These are phyloP conservation scores for Wickerhamia fluorescens DNA, from an alignment of 805 yeast species.

Conservation along the genomic window DNA sequence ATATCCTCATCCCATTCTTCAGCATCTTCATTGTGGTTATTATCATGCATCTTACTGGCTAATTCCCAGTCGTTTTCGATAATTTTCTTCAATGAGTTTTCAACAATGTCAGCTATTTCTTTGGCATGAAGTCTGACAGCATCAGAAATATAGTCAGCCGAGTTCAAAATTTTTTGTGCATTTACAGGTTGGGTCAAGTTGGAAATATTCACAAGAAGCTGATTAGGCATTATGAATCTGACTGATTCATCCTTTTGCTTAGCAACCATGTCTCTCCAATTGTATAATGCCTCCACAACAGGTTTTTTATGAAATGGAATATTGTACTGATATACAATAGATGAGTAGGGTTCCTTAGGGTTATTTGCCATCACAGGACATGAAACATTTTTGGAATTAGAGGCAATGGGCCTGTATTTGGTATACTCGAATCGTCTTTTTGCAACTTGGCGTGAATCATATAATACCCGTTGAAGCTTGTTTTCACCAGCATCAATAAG, in stretches of 20 bases:
- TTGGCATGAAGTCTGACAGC: conserved; percentile 52
- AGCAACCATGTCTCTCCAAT: conserved; percentile 82
- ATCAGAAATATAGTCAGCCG: conserved; percentile 41
- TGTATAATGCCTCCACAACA: conserved; percentile 53
- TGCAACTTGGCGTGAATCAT: conserved; percentile 75
- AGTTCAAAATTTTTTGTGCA: conserved; percentile 45
- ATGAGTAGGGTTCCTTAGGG: conserved; percentile 59
- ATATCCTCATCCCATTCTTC: no score
- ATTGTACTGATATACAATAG: conserved; percentile 57
- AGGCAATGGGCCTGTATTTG: conserved; percentile 44
- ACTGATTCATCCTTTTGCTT: conserved; percentile 77
- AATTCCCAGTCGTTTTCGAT: conserved; percentile 1
- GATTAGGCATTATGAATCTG: conserved; percentile 79
- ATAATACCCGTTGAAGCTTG: conserved; percentile 55
- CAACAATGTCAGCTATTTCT: conserved; percentile 52
- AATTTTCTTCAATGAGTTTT: conserved; percentile 23
- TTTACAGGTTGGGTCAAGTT: conserved; percentile 48
- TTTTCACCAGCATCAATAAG: conserved; percentile 39
- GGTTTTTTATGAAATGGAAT: conserved; percentile 48
- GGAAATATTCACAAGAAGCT: conserved; percentile 57
- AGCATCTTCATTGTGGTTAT: neutral
- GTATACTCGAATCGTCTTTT: conserved; percentile 75
- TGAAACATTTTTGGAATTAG: conserved; percentile 25
- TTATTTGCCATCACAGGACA: conserved; percentile 42
- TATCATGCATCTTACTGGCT: neutral